Base-by-base conservation (phyloP, 2,329 filamentous ascomycete species). In the Verticillium albo-atrum region DNA sequence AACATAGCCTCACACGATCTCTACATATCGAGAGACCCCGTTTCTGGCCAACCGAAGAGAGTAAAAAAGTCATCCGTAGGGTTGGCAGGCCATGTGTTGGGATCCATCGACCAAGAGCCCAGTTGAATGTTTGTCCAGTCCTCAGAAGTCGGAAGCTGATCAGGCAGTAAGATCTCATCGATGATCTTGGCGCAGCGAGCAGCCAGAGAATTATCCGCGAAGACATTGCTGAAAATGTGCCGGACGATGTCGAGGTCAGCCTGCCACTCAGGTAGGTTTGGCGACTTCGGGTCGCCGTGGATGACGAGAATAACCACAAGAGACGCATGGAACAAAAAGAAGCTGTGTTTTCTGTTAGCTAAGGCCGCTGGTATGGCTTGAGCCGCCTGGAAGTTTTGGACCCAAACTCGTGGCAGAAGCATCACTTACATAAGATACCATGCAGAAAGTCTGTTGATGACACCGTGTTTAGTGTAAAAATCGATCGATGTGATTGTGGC, bases 321-420 rank as follows among this genome's bases (percentile, higher is more conserved):
- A 32, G 68, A 69, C 1, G 70, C 69, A 57, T 72, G 70, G 53
- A 72, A 71, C 4, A 71, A 62, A 50, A 70, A 72, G 62, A 66
- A 71, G n/a, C 68, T 68, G 26, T 2, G 42, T 17, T 15, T 9
- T 55, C 52, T 15, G 25, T 59, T 17, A 58, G 50, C n/a, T 42
- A 50, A n/a, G n/a, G n/a, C n/a, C n/a, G n/a, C n/a, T n/a, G n/a
- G n/a, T n/a, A n/a, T n/a, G n/a, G n/a, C n/a, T n/a, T n/a, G n/a
- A n/a, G n/a, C n/a, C n/a, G n/a, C n/a, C n/a, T n/a, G n/a, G n/a
- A n/a, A n/a, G n/a, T n/a, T n/a, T n/a, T n/a, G n/a, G n/a, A n/a
- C n/a, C n/a, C n/a, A n/a, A n/a, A n/a, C 14, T 30, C 25, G 10
- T 17, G 12, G 3, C 12, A 17, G 9, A 28, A 15, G 47, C 2